Base-by-base conservation (phyloP, 441 rosid genomes). In the Pelargonium cotyledonis region DNA sequence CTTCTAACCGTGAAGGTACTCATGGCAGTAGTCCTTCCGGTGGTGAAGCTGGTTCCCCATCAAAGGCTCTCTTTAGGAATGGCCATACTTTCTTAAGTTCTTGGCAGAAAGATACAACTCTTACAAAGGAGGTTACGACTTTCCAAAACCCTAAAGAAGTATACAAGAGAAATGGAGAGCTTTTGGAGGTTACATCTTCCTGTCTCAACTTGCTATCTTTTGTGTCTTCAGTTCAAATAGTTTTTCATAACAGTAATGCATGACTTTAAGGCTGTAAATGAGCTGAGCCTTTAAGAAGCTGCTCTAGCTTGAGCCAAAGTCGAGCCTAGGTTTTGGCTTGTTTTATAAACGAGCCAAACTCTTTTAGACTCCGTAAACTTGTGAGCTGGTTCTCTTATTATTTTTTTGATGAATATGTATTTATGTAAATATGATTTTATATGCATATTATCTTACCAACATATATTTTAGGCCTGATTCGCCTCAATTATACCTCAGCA, bases 151-250 rank as follows among this genome's bases (percentile, higher is more conserved):
- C 94, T 65, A 80, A 81, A 83, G 97, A 89, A 83, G 77, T 89
- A 75, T 86, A 81, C 55, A 89, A 85, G 87, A 87, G 86, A 79
- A 87, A 83, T 38, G 99, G 99, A 72, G 96, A 91, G 81, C 95
- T 94, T 72, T 79, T 94, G 71, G 96, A 94, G 96, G 99, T 89
- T 75, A 72, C 44, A 46, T 63, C 72, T 2, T 70, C 68, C 65
- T 62, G 76, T 60, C 62, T 70, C 6, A n/a, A 35, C 10, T 63
- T 69, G 68, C 60, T 51, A 55, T 12, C 67, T 70, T 6, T 72
- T 67, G 2, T 66, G 53, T 73, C 57, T 70, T 49, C 63, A 53
- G 58, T 73, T 66, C 63, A 68, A 77, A 57, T 66, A 65, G 69
- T 61, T 65, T 53, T 58, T 68, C 21, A 21, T 65, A 31, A 68